A percentile compares a stretch with the other conserved stretches of the same genome.
These are phyloP conservation scores for Mitragyna speciosa DNA, from an alignment of 257 asterid genomes.

Conservation along the genomic window DNA sequence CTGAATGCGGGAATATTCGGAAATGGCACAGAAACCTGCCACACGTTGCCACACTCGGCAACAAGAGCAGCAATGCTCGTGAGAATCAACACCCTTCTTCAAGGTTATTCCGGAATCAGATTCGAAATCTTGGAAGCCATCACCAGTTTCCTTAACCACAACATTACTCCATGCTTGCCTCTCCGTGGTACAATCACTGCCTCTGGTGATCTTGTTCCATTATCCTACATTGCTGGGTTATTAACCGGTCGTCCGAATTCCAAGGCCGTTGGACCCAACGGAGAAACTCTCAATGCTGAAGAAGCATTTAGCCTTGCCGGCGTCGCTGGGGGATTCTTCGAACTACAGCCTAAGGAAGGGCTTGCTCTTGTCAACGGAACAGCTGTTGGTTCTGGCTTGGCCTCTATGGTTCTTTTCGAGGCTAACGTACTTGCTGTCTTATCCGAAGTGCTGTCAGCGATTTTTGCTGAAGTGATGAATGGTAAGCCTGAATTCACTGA, in stretches of 20 bases:
- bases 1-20: constrained; percentile 55
- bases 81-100: constrained; percentile 52
- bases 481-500: constrained; percentile 55
- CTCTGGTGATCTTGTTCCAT: constrained; percentile 53
- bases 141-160: constrained; percentile 45
- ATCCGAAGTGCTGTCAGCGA: constrained; percentile 47
- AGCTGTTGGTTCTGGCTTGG: constrained; percentile 58
- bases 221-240: constrained; percentile 51
- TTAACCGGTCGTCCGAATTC: constrained; percentile 50
- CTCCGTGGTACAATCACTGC: constrained; percentile 56
- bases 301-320: constrained; percentile 46
- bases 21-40: constrained; percentile 38
- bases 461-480: constrained; percentile 58
- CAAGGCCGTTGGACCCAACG: constrained; percentile 47
- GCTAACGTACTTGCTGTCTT: constrained; percentile 35
- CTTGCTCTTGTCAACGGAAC: constrained; percentile 55
- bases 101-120: constrained; percentile 54
- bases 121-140: constrained; percentile 55
- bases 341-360: constrained; percentile 56
- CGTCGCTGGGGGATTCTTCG: constrained; percentile 33
- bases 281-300: constrained; percentile 41
- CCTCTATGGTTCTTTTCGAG: constrained; percentile 48
- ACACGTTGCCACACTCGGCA: constrained; percentile 47
- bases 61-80: constrained; percentile 60
- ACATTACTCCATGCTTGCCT: constrained; percentile 49